Evolutionary conservation across 352 stramenopile genomes (phyloP), one percentile per base, ranked within the genome.

Genomic region (Phytopythium delawarense): DNA sequence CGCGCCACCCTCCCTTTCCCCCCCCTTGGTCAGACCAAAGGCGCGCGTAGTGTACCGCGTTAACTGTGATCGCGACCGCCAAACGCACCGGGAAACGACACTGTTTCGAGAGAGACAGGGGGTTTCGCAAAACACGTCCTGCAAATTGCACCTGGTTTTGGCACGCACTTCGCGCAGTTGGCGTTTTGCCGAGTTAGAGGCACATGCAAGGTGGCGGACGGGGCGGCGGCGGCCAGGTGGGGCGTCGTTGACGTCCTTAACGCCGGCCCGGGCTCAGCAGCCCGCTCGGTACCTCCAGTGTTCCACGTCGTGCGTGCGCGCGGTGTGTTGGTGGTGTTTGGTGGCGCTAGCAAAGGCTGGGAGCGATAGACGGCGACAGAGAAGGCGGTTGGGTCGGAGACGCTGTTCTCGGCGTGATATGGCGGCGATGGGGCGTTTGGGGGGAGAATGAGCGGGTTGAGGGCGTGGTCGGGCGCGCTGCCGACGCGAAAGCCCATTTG

Each of bases 51-150:
- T 53, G 23, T 39, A 34, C 49, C 49, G 49, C 50, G 50, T 57
- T 16, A 57, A 57, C 18, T 45, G 49, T 16, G 28, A 55, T 25
- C 15, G 0, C 15, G 28, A 28, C 23, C 15, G 8, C 7, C 3
- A 15, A 55, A 37, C 18, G 25, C 51, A 57, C 51, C 51, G 51
- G 8, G 7, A 57, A 57, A 45, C n/a, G 32, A n/a, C 20, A 57
- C 50, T 40, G 21, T 25, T 44, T 57, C 7, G 28, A 42, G 50
- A 40, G 48, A 57, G 50, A 40, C 12, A 44, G 50, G 28, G n/a
- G 15, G 28, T 20, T 28, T 57, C n/a, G n/a, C 50, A 44, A 20
- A 44, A 44, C 50, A 57, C 32, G 50, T 16, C n/a, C 6, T 9
- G 7, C 1, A 2, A n/a, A 57, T n/a, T 32, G 11, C 32, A 57